phyloP scores from a whole-genome alignment of 192 early-diverging fungal genomes.

The Backusella liffmaniae region DNA sequence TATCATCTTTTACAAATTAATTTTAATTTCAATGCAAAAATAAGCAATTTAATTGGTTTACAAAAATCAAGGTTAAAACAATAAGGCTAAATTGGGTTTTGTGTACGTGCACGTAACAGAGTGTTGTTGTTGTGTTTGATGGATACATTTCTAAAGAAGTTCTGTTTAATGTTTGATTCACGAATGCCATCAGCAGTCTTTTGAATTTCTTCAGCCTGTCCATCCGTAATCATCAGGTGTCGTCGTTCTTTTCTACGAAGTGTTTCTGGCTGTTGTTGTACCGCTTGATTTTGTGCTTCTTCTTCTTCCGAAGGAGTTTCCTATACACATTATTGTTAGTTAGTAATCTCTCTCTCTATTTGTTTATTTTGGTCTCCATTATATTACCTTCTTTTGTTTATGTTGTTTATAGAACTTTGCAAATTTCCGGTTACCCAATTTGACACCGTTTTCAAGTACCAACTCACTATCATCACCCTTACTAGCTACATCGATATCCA shows the following conservation, averaged over 20 bases:
- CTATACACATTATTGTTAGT: not conserved
- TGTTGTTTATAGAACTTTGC: constrained; percentile 20
- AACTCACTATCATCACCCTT: not conserved
- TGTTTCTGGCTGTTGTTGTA: not conserved
- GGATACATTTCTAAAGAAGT: not conserved
- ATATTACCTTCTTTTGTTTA: not conserved
- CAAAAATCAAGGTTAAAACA: not conserved
- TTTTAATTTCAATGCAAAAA: not conserved
- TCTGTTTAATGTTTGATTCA: not conserved
- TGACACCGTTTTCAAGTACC: constrained; percentile 10
- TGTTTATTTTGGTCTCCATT: not conserved
- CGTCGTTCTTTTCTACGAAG: constrained; percentile 7
- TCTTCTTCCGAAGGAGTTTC: not conserved
- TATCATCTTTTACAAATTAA: not conserved
- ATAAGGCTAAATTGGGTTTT: not conserved
- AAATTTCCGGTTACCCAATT: constrained; percentile 19
- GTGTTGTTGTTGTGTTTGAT: not conserved
- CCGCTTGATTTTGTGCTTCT: not conserved
- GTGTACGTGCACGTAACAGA: not conserved
- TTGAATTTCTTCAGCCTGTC: not conserved
- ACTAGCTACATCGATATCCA: not conserved
- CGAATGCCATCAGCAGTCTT: not conserved
- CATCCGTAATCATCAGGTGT: not conserved
- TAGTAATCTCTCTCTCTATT: not conserved
- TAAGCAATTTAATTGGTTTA: not conserved